These are phyloP conservation scores for Ustilago nuda DNA, from an alignment of 1,284 basidiomycete species.

Conservation along the genomic window DNA sequence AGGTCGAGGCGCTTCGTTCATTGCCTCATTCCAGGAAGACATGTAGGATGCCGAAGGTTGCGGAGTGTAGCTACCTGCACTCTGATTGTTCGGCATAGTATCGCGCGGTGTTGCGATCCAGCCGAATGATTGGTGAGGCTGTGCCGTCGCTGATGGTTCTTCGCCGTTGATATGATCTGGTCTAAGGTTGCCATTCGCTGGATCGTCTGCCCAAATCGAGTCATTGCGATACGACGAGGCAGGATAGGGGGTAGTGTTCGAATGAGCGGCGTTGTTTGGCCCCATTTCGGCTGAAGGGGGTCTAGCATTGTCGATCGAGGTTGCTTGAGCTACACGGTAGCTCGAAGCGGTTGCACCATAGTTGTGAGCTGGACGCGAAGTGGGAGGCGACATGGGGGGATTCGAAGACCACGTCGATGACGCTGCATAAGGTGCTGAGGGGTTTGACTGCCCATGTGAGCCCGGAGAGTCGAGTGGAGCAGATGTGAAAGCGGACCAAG, in stretches of 20 bases:
- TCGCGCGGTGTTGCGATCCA: slow-evolving; percentile 26
- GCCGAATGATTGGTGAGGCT: slow-evolving; percentile 19
- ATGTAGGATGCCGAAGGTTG: slow-evolving; percentile 42
- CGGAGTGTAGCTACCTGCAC: slow-evolving; percentile 42
- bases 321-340: slow-evolving; percentile 6
- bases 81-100: slow-evolving; percentile 9
- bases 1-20: slow-evolving; percentile 11
- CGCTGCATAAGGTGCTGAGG: slow-evolving; percentile 7
- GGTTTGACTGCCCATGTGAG: not conserved
- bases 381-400: slow-evolving; percentile 29
- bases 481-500: slow-evolving; percentile 15
- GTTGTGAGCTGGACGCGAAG: slow-evolving; percentile 13
- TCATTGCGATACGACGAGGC: slow-evolving; percentile 24
- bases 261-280: not conserved
- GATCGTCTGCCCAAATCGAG: slow-evolving; percentile 15
- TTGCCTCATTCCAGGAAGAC: slow-evolving; percentile 30
- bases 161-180: slow-evolving; percentile 2
- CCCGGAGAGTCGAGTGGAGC: slow-evolving; percentile 7
- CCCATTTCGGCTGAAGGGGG: not conserved
- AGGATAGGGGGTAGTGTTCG: slow-evolving; percentile 10
- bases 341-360: slow-evolving; percentile 5
- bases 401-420: slow-evolving; percentile 18
- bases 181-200: slow-evolving; percentile 11
- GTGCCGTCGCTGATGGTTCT: slow-evolving; percentile 4
- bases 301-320: not conserved